Base-by-base conservation (phyloP, 345 rosid genomes). In the Citropsis articulata region DNA sequence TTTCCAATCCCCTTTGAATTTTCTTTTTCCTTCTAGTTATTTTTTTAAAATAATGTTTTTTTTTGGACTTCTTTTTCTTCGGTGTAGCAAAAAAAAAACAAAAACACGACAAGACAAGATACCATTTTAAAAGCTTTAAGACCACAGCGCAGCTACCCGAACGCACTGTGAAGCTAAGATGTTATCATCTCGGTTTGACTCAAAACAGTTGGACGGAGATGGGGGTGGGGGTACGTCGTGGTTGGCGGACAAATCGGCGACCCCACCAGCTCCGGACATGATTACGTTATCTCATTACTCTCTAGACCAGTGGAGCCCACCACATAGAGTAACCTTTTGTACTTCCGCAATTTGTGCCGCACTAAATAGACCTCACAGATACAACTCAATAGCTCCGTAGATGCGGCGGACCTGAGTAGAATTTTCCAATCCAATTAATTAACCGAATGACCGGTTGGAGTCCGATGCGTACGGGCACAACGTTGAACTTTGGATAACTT, bases 221-320 rank as follows among this genome's bases (percentile, higher is more conserved):
- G 50, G 18, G 18, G 1, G 70, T 38, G 36, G 69, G 31, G 48
- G 7, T 87, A 86, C 81, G 79, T 25, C 70, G 75, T 75, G 83
- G 84, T 82, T 81, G 88, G 90, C 82, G 33, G 79, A 87, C 87
- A 82, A 65, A 86, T 86, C 85, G 87, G 82, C 62, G 87, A 82
- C 86, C 89, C 89, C 76, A 83, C 87, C 83, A 35, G 31, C 73
- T 61, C 74, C 66, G 85, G 84, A 78, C 62, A 84, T 84, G 87
- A 80, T 84, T 73, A 56, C 59, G 33, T 77, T 30, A 48, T 25
- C 5, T 40, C 7, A 62, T 62, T 13, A 24, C 28, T 24, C 4
- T 1, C 19, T 7, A 50, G 8, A 6, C 57, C 2, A 0, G n/a
- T 19, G 38, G 63, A 2, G 27, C 75, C 78, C 48, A 7, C 67